Evolutionary conservation across 495 filamentous ascomycete genomes (phyloP).

Genomic region (Penicillium paxilli): DNA sequence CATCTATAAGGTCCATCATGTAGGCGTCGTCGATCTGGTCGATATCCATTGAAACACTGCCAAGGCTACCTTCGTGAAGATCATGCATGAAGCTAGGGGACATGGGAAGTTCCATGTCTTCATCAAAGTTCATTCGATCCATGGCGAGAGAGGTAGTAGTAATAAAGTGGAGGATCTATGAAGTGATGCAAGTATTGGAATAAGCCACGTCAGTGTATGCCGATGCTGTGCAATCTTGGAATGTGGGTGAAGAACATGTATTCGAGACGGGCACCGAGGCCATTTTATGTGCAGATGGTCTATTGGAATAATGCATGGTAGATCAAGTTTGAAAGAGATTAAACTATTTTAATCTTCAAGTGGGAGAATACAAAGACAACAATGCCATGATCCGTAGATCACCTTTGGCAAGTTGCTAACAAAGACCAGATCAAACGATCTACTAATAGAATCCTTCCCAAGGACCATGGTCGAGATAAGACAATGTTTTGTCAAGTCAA

Average conservation of each 20-base stretch:
- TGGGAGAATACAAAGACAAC: not conserved
- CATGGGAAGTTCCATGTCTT: too few relatives aligned
- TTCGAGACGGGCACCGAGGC: not conserved
- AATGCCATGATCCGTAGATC: not conserved
- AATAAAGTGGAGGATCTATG: not conserved
- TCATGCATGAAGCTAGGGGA: too few relatives aligned
- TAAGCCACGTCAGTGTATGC: too few relatives aligned
- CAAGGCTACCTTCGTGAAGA: too few relatives aligned
- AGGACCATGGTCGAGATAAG: not conserved
- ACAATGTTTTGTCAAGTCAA: not conserved
- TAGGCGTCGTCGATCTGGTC: too few relatives aligned
- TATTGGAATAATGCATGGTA: not conserved
- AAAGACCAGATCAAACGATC: not conserved
- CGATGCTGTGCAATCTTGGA: too few relatives aligned
- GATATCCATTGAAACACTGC: too few relatives aligned
- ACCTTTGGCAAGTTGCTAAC: not conserved
- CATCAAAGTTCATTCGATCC: too few relatives aligned
- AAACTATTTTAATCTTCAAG: not conserved
- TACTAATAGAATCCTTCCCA: not conserved
- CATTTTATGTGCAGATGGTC: not conserved
- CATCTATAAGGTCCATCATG: too few relatives aligned
- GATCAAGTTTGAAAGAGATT: not conserved
- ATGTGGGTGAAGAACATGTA: not conserved
- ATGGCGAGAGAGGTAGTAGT: too few relatives aligned
- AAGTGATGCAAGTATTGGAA: too few relatives aligned